These are phyloP conservation scores for Boletus rex-veris DNA, from an alignment of 768 basidiomycete species.

Conservation along the genomic window DNA sequence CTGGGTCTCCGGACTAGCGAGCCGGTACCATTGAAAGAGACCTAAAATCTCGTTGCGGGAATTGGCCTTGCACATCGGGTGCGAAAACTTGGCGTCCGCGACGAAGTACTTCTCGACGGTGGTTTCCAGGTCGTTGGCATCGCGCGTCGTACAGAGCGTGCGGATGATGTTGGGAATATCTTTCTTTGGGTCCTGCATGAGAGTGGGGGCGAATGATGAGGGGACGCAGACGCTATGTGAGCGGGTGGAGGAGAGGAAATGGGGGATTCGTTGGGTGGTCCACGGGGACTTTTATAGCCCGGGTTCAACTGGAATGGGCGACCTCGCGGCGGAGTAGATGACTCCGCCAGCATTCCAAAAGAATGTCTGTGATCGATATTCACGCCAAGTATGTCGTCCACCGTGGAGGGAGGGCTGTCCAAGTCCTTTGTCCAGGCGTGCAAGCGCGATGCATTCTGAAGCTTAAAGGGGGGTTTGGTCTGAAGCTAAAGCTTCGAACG, in stretches of 20 bases:
- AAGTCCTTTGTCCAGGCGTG: neutral
- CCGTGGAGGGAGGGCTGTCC: neutral
- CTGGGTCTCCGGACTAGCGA: conserved; percentile 51
- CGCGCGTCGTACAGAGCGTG: conserved; percentile 44
- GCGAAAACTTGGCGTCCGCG: conserved; percentile 52
- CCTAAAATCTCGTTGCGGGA: conserved; percentile 54
- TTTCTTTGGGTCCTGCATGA: conserved; percentile 54
- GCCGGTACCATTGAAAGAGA: conserved; percentile 64
- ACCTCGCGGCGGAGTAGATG: neutral
- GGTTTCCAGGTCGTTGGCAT: conserved; percentile 47
- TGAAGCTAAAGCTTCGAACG: neutral
- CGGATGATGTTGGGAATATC: conserved; percentile 47
- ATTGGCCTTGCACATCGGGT: conserved; percentile 54
- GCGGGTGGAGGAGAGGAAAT: neutral
- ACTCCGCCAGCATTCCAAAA: conserved; percentile 8
- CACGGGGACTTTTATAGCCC: conserved; percentile 14
- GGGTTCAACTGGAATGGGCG: conserved; percentile 1
- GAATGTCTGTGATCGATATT: neutral
- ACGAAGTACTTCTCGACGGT: conserved; percentile 50
- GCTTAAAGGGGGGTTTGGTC: neutral
- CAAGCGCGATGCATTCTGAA: neutral
- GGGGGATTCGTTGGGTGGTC: neutral
- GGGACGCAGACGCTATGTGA: neutral
- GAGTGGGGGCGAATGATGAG: neutral
- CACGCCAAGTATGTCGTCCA: neutral